phyloP scores from a whole-genome alignment of 1,284 basidiomycete species.

The Bjerkandera adusta region DNA sequence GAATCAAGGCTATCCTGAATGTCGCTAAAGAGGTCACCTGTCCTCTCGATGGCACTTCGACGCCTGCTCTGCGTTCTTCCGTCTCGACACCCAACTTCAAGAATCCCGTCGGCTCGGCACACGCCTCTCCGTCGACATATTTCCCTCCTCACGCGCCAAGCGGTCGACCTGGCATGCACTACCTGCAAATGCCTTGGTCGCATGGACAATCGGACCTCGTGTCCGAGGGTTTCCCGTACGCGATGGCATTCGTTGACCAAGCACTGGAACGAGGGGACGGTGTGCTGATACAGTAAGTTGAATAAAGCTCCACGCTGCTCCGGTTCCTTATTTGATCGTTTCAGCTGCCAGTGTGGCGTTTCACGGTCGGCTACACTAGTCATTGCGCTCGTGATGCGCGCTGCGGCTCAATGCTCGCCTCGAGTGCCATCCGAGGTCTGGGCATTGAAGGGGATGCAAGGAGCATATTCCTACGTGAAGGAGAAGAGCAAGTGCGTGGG shows the following conservation, averaged over 20 bases:
- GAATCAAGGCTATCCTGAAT: constrained; percentile 85
- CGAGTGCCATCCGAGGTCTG: constrained; percentile 72
- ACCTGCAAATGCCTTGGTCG: constrained; percentile 93
- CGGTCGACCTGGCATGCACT: constrained; percentile 79
- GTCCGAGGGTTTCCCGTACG: constrained; percentile 70
- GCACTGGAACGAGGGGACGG: constrained; percentile 73
- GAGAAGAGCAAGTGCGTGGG: constrained; percentile 86
- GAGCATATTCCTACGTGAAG: constrained; percentile 90
- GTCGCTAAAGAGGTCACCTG: constrained; percentile 92
- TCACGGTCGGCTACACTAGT: constrained; percentile 91
- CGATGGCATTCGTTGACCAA: constrained; percentile 80
- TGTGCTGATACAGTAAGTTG: constrained; percentile 83
- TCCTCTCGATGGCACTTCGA: constrained; percentile 57
- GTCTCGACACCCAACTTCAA: constrained; percentile 68
- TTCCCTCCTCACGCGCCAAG: constrained; percentile 61
- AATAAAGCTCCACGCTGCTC: constrained; percentile 4
- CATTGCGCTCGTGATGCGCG: constrained; percentile 94
- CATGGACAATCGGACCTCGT: constrained; percentile 92
- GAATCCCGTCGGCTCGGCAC: constrained; percentile 27
- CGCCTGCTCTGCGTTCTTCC: constrained; percentile 53
- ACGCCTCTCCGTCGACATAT: constrained; percentile 44
- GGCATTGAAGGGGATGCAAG: constrained; percentile 88
- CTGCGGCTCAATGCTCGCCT: constrained; percentile 72
- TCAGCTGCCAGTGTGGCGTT: constrained; percentile 93
- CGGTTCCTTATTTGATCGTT: constrained; percentile 11